Conservation (phyloP, 1,284 basidiomycete species). For the Fomitopsis pinicola region DNA sequence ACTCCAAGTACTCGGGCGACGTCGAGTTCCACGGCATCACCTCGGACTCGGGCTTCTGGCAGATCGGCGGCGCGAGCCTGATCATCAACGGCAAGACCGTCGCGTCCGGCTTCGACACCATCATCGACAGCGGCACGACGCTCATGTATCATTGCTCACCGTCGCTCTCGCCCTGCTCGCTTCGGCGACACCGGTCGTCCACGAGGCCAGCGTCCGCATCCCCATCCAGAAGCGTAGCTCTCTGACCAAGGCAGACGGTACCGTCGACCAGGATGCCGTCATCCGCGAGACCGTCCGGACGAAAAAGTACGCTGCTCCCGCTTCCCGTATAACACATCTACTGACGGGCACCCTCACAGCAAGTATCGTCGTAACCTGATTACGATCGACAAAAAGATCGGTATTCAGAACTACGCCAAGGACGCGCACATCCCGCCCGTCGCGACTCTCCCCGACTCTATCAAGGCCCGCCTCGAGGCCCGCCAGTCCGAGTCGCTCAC, state of each 20-base stretch:
- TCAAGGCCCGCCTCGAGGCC: conserved; percentile 8
- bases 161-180: conserved; percentile 18
- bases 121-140: conserved; percentile 35
- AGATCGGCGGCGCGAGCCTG: conserved; percentile 33
- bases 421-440: conserved; percentile 9
- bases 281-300: conserved; percentile 13
- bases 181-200: conserved; percentile 14
- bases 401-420: conserved; percentile 6
- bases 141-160: conserved; percentile 41
- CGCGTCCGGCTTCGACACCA: conserved; percentile 22
- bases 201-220: conserved; percentile 13
- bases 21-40: conserved; percentile 18
- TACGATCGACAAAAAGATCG: conserved; percentile 20
- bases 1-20: conserved; percentile 32
- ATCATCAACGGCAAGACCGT: conserved; percentile 24
- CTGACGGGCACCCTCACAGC: conserved; percentile 6
- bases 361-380: conserved; percentile 19
- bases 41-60: conserved; percentile 30
- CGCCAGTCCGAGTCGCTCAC: conserved; percentile 13
- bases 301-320: conserved; percentile 12
- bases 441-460: conserved; percentile 4
- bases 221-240: conserved; percentile 18
- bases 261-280: conserved; percentile 17
- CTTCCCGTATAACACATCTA: neutral
- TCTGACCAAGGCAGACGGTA: conserved; percentile 19